phyloP scores from a whole-genome alignment of 768 basidiomycete species.

The Mrakia gelida region DNA sequence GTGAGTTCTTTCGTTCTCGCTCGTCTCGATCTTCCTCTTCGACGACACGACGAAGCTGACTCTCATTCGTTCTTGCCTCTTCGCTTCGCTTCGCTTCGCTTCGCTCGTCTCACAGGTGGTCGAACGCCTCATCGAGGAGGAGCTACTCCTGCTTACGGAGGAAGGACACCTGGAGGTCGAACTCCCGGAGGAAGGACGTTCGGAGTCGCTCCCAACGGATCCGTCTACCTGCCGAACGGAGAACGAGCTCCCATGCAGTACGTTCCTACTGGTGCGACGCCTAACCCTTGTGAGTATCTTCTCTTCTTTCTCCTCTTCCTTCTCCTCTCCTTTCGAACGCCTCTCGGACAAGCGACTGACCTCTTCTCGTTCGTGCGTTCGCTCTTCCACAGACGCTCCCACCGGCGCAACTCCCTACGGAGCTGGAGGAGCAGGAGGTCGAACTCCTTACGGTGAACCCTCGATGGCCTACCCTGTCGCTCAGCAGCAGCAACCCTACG shows the following conservation, averaged over 20 bases:
- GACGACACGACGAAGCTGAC: not conserved
- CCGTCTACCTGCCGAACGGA: not conserved
- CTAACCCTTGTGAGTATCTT: conserved; percentile 23
- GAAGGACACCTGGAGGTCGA: conserved; percentile 20
- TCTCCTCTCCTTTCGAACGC: not conserved
- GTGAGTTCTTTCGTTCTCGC: not conserved
- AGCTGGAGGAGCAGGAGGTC: conserved; percentile 33
- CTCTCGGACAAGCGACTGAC: not conserved
- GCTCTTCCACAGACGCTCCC: not conserved
- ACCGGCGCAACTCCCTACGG: conserved; percentile 40
- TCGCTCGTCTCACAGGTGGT: conserved; percentile 65
- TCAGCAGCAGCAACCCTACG: not conserved
- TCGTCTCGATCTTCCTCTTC: not conserved
- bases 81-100: conserved; percentile 59
- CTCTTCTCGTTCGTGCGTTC: not conserved
- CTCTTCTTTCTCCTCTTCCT: not conserved
- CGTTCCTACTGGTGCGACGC: conserved; percentile 11
- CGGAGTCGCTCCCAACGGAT: not conserved
- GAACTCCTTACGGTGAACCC: not conserved
- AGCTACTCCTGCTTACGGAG: conserved; percentile 24
- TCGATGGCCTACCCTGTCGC: not conserved
- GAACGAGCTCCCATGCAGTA: not conserved
- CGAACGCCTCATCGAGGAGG: conserved; percentile 67
- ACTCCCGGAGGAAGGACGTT: not conserved
- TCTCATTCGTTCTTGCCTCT: conserved; percentile 15